Base-by-base conservation (phyloP, 2,329 filamentous ascomycete species). In the Fusarium sp. region DNA sequence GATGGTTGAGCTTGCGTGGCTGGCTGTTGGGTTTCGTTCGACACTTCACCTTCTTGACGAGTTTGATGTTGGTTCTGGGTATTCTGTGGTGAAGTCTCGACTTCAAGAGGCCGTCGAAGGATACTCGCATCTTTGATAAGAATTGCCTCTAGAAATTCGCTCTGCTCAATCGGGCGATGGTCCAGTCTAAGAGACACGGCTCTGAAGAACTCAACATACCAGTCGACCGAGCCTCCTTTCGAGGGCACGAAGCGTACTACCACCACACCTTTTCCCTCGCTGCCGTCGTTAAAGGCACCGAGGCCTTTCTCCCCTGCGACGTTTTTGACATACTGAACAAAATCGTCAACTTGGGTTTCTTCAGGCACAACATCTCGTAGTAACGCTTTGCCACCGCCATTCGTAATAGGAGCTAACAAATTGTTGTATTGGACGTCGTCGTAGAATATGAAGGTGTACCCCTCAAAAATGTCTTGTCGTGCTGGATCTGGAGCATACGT, bases 131-230 rank as follows among this genome's bases (percentile, higher is more conserved):
- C 90, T 50, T 91, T 91, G n/a, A 84, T 89, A 28, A 98, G 80
- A 45, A 99, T 96, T 2, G 92, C 92, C 77, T 97, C 93, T 3
- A 99, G 84, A 65, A 99, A 97, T 72, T 97, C 94, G 59, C 91
- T 94, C 75, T 97, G 94, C 71, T 95, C 89, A 53, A 97, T 90
- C 4, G 94, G 89, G 6, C 93, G 88, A 76, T 97, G 94, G 63
- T 94, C 90, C 14, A 96, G 85, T 45, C 88, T 83, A 20, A 90
- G 77, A 3, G 94, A 92, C 17, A 96, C 87, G 9, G 89, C 81
- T 7, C 85, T 89, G 68, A 90, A 86, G 70, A 97, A 90, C 3
- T 88, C 81, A 17, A 86, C 83, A 62, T 88, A 92, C 93, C 92
- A 97, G 11, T 86, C 82, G 55, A 83, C 74, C 39, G 83, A 74